Base-by-base conservation (phyloP, 805 yeast genomes). In the Ogataea haglerorum region DNA sequence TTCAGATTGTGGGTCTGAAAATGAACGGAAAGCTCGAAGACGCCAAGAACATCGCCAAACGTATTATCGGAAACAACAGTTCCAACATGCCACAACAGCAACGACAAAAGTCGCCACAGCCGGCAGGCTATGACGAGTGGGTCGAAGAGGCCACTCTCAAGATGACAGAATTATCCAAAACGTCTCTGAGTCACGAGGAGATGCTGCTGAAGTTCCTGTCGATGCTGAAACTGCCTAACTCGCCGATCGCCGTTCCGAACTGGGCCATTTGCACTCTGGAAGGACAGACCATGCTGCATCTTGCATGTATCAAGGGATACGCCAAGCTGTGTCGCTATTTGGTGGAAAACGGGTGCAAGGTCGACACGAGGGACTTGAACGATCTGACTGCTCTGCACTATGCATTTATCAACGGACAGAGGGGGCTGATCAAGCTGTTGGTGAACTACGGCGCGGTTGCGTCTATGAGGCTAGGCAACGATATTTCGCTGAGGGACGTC, bases 21-120 rank as follows among this genome's bases (percentile, higher is more conserved):
- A 89, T 91, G 96, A 90, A 88, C 57, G 99, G 98, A 43, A 82
- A 83, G 55, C 68, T 93, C 43, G 98, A 93, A 58, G 97, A 91
- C 63, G 97, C 98, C 2, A 79, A 86, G 51, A 89, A 88, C 57
- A 86, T 93, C 53, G 98, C 98, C 1, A 83, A 84, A 61, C 72
- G 95, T 49, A 88, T 93, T 50, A 89, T 91, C 39, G 95, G 93
- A 10, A 73, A 78, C 37, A 80, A 66, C 39, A 64, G 63, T 26
- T 68, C 65, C 28, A 57, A 56, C 30, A 30, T 44, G 7, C 38
- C 29, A 52, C 43, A 43, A 40, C 36, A 44, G 43, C 48, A 39
- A 36, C 46, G 30, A 36, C 53, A 26, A 30, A 53, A 45, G 42
- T 49, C 43, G 39, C 23, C 41, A 4, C 40, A 32, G 10, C 17